phyloP scores from a whole-genome alignment of 139 green algal species.

The Chlorella sorokiniana region DNA sequence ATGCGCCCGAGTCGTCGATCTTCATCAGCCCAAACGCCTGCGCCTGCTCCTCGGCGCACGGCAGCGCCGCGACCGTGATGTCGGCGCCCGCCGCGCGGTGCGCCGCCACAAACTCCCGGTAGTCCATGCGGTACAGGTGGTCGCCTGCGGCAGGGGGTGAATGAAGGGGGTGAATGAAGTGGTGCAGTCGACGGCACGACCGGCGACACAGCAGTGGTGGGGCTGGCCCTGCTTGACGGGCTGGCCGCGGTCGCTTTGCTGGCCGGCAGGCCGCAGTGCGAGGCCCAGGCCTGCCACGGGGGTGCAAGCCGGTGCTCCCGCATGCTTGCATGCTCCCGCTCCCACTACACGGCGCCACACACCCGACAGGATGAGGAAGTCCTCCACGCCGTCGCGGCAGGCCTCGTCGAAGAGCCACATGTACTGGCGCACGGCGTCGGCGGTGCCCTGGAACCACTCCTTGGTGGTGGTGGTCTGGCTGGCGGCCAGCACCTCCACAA shows the following conservation, averaged over 20 bases:
- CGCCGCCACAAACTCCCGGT: constrained; percentile 92
- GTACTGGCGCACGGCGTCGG: constrained; percentile 98
- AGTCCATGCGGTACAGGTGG: constrained; percentile 99
- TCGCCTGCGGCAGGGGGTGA: constrained; percentile 70
- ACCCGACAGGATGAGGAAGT: constrained; percentile 99
- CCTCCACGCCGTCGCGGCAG: constrained; percentile 86
- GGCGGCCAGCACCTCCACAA: constrained; percentile 99
- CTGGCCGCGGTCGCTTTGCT: too few species aligned
- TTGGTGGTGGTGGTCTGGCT: constrained; percentile 90
- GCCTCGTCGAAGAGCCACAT: constrained; percentile 98
- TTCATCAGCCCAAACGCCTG: constrained; percentile 98
- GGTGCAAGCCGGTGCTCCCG: too few species aligned
- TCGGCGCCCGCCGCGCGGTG: constrained; percentile 88
- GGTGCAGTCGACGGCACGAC: not conserved
- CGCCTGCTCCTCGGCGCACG: constrained; percentile 89
- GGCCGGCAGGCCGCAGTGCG: too few species aligned
- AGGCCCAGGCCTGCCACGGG: too few species aligned
- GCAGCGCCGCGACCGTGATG: constrained; percentile 98
- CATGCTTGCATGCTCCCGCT: too few species aligned
- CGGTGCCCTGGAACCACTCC: constrained; percentile 98
- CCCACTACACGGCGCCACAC: too few species aligned
- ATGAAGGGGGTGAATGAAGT: not conserved
- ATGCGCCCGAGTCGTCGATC: constrained; percentile 89
- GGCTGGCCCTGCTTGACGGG: too few species aligned
- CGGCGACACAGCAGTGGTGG: too few species aligned